Evolutionary conservation across 208 protist species (phyloP).

Genomic region (Acanthamoeba royreba): DNA sequence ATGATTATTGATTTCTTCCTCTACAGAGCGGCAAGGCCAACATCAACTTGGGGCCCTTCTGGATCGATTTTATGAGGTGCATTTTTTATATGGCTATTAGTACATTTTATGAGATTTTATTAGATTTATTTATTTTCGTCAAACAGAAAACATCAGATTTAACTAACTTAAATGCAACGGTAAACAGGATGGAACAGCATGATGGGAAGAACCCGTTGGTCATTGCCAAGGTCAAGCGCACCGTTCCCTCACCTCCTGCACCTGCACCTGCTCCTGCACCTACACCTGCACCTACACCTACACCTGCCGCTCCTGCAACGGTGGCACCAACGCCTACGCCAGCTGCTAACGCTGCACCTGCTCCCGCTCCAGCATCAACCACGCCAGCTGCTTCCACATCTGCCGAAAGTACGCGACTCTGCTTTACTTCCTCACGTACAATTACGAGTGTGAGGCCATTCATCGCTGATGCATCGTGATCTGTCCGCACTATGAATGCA

Average conservation of each 20-base stretch:
- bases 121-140: too few relatives aligned
- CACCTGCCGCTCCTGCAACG: neutral
- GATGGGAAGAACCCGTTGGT: neutral
- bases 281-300: neutral
- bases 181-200: neutral
- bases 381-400: neutral
- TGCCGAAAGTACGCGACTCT: too few relatives aligned
- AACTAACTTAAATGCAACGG: neutral
- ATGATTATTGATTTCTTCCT: neutral
- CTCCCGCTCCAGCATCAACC: neutral
- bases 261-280: neutral
- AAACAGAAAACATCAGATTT: too few relatives aligned
- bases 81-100: neutral
- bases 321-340: neutral
- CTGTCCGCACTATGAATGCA: too few relatives aligned
- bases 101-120: too few relatives aligned
- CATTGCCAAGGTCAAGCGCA: neutral
- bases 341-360: neutral
- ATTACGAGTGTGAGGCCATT: too few relatives aligned
- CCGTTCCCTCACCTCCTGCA: neutral
- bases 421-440: too few relatives aligned
- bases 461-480: too few relatives aligned
- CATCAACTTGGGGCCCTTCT: neutral
- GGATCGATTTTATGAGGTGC: neutral
- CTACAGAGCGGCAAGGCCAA: neutral